Conservation (phyloP, 148 eudicot genomes). For the Rhododendron griersonianum region DNA sequence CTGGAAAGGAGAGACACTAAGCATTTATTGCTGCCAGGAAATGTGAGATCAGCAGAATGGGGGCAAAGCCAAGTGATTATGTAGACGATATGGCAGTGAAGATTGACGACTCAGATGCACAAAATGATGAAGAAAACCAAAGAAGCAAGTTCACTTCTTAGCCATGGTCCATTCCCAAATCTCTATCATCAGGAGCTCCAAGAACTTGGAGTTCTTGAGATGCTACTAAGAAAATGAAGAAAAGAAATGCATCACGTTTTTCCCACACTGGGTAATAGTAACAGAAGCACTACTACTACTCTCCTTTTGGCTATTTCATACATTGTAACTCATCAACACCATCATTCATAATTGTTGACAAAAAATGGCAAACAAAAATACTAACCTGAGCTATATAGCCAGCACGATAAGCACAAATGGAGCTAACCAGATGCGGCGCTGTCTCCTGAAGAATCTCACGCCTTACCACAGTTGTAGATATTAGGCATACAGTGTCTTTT, state of each 20-base stretch:
- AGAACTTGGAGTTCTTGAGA: background rate
- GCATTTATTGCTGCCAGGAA: background rate
- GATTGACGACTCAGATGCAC: background rate
- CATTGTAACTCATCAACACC: background rate
- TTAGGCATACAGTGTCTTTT: background rate
- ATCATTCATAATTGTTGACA: background rate
- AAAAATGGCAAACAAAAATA: constrained; percentile 5
- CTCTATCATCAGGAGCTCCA: background rate
- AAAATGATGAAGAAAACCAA: background rate
- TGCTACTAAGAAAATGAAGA: background rate
- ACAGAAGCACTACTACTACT: background rate
- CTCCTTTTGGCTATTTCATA: background rate
- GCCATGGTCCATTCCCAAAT: background rate
- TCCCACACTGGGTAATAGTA: background rate
- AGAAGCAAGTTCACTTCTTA: background rate
- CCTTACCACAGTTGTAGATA: constrained; percentile 36
- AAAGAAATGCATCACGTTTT: background rate
- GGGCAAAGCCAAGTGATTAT: background rate
- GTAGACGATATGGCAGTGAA: background rate
- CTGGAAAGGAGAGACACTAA: background rate
- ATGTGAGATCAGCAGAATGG: background rate
- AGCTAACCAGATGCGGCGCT: constrained; percentile 62
- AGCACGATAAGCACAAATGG: constrained; percentile 80
- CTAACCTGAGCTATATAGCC: constrained; percentile 88
- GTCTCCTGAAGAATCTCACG: constrained; percentile 87